Evolutionary conservation across 164 flowering plant species (phyloP), one percentile per base, ranked within the genome.

Genomic region (Berberis thunbergii): DNA sequence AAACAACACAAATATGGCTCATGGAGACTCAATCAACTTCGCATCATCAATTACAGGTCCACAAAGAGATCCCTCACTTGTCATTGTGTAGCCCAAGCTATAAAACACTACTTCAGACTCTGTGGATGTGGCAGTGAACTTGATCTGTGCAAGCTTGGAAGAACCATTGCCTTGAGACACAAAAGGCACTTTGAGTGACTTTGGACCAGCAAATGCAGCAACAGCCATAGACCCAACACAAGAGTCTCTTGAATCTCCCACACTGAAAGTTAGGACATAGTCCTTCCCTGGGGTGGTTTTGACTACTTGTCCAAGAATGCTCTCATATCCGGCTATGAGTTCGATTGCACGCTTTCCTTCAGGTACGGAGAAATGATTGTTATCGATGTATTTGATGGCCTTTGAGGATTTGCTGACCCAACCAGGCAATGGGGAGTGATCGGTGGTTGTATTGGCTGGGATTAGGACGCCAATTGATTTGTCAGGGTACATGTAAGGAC

Each of bases 371-470:
- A 79, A 89, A 71, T 91, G 94, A 2, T 59, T 77, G 1, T 77
- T 67, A 63, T 91, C 96, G 0, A 91, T 70, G 86, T 85, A 91
- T 54, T 83, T 86, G 0, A 91, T 94, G 0, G 94, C 96, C 59
- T 91, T 91, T 0, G 84, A 84, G 11, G 97, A 91, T 38, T 85
- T 92, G 13, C 88, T 56, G 69, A 79, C 83, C 97, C 97, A 91
- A 1, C 87, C 90, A 0, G 89, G 88, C 10, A 89, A 52, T 1
- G 97, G 94, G 44, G 88, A 81, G 69, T 87, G 83, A 38, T 81
- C 90, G n/a, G 88, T 96, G 61, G 88, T 92, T 2, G 82, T 78
- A 76, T 74, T 75, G n/a, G 97, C 86, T 1, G 97, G 96, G 66
- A 89, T 69, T 7, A 91, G 74, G 55, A 83, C 92, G 1, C 96